Conservation (phyloP, 1,284 basidiomycete species). For the Inonotus hispidus region DNA sequence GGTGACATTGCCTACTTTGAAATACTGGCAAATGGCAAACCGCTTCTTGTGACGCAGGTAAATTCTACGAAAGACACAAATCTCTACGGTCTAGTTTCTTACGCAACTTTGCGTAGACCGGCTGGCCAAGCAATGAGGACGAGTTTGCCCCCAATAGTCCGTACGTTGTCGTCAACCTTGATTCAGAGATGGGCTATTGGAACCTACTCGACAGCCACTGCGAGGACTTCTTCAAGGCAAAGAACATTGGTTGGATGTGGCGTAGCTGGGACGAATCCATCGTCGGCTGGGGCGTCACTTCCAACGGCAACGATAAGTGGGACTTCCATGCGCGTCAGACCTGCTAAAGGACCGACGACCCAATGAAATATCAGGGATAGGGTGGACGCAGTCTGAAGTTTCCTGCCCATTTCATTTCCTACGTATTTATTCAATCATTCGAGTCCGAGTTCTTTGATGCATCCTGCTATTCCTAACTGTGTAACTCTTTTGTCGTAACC, state of each 20-base stretch:
- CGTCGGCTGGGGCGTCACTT: constrained; percentile 9
- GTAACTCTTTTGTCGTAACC: too few species aligned
- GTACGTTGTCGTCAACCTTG: constrained; percentile 17
- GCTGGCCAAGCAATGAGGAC: constrained; percentile 21
- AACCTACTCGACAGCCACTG: constrained; percentile 20
- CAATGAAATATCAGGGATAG: too few species aligned
- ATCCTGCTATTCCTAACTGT: too few species aligned
- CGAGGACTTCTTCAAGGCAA: constrained; percentile 16
- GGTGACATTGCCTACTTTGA: constrained; percentile 9
- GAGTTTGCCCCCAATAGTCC: constrained; percentile 18
- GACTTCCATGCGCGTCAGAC: constrained; percentile 3
- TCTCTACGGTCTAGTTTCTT: background rate
- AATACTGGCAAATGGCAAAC: constrained; percentile 15
- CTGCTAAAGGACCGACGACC: constrained; percentile 1
- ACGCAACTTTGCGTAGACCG: constrained; percentile 8
- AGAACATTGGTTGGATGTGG: constrained; percentile 19
- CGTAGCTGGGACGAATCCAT: constrained; percentile 14
- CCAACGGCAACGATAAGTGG: constrained; percentile 13
- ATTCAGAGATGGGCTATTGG: constrained; percentile 18
- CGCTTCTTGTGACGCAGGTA: constrained; percentile 16
- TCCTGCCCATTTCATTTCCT: background rate
- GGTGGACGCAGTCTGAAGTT: too few species aligned
- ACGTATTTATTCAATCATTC: background rate
- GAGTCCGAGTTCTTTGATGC: background rate
- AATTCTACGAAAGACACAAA: background rate